Base-by-base conservation (phyloP, 2,329 filamentous ascomycete genomes). In the Monilinia laxa region DNA sequence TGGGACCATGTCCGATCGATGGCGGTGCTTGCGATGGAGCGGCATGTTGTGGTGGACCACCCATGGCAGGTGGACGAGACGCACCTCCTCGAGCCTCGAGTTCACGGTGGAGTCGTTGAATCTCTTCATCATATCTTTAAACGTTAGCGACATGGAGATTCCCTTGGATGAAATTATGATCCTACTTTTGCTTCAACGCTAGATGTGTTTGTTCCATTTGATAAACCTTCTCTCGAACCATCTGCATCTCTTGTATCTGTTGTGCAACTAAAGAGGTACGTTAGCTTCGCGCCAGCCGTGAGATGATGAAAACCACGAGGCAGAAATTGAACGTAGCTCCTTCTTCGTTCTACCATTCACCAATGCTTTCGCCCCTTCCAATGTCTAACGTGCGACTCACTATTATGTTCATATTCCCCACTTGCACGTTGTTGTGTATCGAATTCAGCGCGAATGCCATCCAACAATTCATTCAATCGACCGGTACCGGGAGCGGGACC, bases 201-300 rank as follows among this genome's bases (percentile, higher is more conserved):
- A 94, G 85, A 76, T 98, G 95, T 59, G 89, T 87, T 77, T 96
- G 93, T 79, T 99, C 95, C 78, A 99, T 87, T 73, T 91, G 87
- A 76, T 92, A 97, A 68, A 99, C 92, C 80, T 97, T 97, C 77
- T 93, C 90, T 70, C 93, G 86, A 60, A 99, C 92, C 75, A 97
- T 86, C 77, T 97, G 92, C 85, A 98, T 95, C 80, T 99, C 95
- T 75, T 94, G 90, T 71, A 97, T 90, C 78, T 99, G 95, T 60
- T 88, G 87, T 67, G 91, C 88, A 76, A 98, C 95, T 97, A 78
- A 31, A 42, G 11, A 57, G 23, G 55, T 23, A 38, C 25, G 49
- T 65, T 65, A 65, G 55, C 20, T n/a, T 35, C 42, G 57, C 57
- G 57, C 56, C n/a, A 66, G 58, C 20, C 52, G 23, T 55, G 23